Percentiles rank a stretch among this genome's conserved stretches.
These are phyloP conservation scores for Filobasidium uniguttulatum DNA, from an alignment of 1,284 basidiomycete species.

Conservation along the genomic window DNA sequence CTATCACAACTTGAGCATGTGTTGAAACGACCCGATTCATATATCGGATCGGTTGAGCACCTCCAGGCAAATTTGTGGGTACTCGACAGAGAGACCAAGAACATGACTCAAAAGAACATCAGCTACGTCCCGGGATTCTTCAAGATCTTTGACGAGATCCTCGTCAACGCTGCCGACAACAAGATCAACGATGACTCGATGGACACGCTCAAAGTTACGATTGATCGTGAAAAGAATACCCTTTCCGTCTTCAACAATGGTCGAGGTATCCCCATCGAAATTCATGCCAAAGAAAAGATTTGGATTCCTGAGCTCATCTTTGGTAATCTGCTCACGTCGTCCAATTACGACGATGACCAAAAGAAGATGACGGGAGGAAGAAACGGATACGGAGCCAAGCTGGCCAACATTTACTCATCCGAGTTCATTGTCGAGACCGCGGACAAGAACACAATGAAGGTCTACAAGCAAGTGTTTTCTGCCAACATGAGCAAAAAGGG, in stretches of 20 bases:
- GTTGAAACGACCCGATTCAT: slow-evolving; percentile 90
- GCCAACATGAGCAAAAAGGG: slow-evolving; percentile 85
- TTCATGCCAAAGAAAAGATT: slow-evolving; percentile 82
- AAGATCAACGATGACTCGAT: slow-evolving; percentile 87
- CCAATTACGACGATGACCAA: slow-evolving; percentile 98
- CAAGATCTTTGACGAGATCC: slow-evolving; percentile 98
- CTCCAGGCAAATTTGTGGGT: slow-evolving; percentile 82
- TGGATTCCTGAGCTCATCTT: slow-evolving; percentile 98
- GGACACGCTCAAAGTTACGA: slow-evolving; percentile 76
- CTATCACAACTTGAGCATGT: slow-evolving; percentile 94
- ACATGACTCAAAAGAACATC: slow-evolving; percentile 65
- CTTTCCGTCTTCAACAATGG: slow-evolving; percentile 97
- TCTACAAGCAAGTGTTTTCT: slow-evolving; percentile 91
- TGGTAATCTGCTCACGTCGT: slow-evolving; percentile 86
- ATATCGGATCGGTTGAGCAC: slow-evolving; percentile 87
- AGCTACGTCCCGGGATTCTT: slow-evolving; percentile 96
- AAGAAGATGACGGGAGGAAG: slow-evolving; percentile 97
- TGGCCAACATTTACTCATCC: slow-evolving; percentile 95
- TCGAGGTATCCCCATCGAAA: slow-evolving; percentile 89
- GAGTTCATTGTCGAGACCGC: slow-evolving; percentile 98
- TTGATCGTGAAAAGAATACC: slow-evolving; percentile 67
- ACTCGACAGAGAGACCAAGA: slow-evolving; percentile 62
- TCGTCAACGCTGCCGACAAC: slow-evolving; percentile 98
- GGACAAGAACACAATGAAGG: slow-evolving; percentile 70
- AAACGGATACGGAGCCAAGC: slow-evolving; percentile 96